phyloP scores from a whole-genome alignment of 169 alveolate species.

The Plasmodium vivax region DNA sequence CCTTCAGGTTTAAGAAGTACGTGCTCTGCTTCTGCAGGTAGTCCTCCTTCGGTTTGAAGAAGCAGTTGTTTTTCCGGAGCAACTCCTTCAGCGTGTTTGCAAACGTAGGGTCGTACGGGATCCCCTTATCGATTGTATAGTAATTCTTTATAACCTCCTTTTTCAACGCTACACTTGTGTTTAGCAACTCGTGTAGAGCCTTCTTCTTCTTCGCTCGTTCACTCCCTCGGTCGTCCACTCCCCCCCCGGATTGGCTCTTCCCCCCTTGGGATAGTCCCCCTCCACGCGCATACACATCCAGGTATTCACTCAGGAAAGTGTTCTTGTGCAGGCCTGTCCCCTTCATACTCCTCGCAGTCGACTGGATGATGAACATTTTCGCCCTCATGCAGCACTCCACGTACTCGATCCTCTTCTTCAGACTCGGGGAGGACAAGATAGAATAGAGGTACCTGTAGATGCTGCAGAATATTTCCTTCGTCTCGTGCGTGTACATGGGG shows the following conservation, averaged over 20 bases:
- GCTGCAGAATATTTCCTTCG: slow-evolving; percentile 52
- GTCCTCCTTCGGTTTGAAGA: slow-evolving; percentile 38
- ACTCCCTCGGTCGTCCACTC: background rate
- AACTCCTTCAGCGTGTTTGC: background rate
- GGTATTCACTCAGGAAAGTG: slow-evolving; percentile 7
- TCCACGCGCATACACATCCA: background rate
- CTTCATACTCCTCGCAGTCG: slow-evolving; percentile 7
- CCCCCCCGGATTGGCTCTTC: background rate
- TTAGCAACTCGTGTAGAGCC: slow-evolving; percentile 13
- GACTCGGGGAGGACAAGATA: slow-evolving; percentile 27
- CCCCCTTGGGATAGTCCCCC: background rate
- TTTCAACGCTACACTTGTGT: slow-evolving; percentile 12
- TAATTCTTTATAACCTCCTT: slow-evolving; percentile 50
- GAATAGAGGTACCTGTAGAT: slow-evolving; percentile 31
- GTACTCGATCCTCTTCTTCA: slow-evolving; percentile 52
- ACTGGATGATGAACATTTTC: slow-evolving; percentile 30
- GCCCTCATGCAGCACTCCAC: slow-evolving; percentile 49
- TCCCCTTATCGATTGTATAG: slow-evolving; percentile 21
- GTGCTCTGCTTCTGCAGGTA: slow-evolving; percentile 5
- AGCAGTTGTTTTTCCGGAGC: slow-evolving; percentile 13
- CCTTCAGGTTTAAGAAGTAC: slow-evolving; percentile 38
- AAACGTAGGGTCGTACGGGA: slow-evolving; percentile 4
- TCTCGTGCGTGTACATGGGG: slow-evolving; percentile 60
- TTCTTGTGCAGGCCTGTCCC: background rate
- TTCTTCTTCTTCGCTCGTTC: slow-evolving; percentile 1